Base-by-base conservation (phyloP, 2,329 filamentous ascomycete species). In the Calonectria pauciramosa region DNA sequence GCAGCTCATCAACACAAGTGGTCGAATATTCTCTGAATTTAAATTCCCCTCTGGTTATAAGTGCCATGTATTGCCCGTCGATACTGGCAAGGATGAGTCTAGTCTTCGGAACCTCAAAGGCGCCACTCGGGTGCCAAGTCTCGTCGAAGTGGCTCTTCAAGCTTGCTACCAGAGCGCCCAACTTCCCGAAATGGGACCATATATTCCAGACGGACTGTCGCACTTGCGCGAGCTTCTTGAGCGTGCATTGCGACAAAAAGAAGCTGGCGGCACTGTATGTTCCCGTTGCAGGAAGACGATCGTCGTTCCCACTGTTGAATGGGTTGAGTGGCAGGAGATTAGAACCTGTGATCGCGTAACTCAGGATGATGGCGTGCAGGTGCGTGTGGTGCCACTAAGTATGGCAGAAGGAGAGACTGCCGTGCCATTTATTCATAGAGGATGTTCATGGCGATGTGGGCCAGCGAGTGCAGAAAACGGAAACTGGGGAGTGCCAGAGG, bases 301-400 rank as follows among this genome's bases (percentile, higher is more conserved):
- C 5, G 84, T 91, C 9, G 84, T 90, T 28, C 89, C 91, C 3
- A 83, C 87, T 4, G 85, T 89, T 0, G 87, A 91, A 79, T 93
- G 92, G 92, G 83, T 93, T 10, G 92, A 93, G 79, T 93, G 92
- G 90, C 91, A 89, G 82, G 86, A 89, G 72, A 70, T 86, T 30
- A 74, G 77, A 30, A 80, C 77, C 16, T 76, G 76, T 47, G 76
- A 78, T 28, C 65, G 69, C 13, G 36, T 65, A 18, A 28, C 54
- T n/a, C 47, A 75, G 10, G 68, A 74, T 18, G 65, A 52, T 18
- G 49, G 68, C 20, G 56, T 69, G 59, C 51, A 71, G 28, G 74
- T 78, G 69, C 76, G 68, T 3, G 71, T 80, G 70, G 76, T 70
- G 30, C 80, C 82, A 9, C 75, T 85, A 49, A 85, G 83, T 52